Evolutionary conservation across 441 rosid species (phyloP), one percentile per base, ranked within the genome.

Genomic region (Gossypium aridum): DNA sequence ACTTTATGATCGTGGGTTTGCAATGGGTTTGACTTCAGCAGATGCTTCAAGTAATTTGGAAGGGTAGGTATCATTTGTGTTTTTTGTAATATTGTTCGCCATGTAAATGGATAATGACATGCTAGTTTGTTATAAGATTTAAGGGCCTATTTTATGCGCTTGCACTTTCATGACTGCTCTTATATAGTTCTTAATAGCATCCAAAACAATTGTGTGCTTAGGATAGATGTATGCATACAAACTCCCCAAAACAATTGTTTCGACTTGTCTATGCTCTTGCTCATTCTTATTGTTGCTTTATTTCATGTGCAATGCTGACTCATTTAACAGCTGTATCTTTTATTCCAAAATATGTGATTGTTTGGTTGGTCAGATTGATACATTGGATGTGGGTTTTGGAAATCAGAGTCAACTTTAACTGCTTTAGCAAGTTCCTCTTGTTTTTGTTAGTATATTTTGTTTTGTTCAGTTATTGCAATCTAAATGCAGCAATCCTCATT

Each of bases 1-100:
- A 57, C 91, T 90, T 73, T 96, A 96, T 89, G 95, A 96, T 75
- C 99, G 99, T 80, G 93, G 91, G 78, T 92, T 80, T 82, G 75
- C 91, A 25, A 71, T 92, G 75, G 97, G 98, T 74, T 89, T 96
- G 90, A 89, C 90, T 75, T 84, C 90, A 75, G 82, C 83, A 14
- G 85, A 78, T 87, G 92, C 86, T 73, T 79, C 87, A 63, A 86
- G 75, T 83, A 93, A 89, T 85, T 65, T 76, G 59, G 97, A 91
- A 80, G 88, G 96, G 99, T 93, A 90, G 81, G 63, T 75, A 47
- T 60, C 5, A 25, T 34, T 9, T 60, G n/a, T 2, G 23, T 17
- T 60, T 60, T 61, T 25, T 25, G 16, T 23, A 49, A 49, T 49
- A 49, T 49, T 68, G 60, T 68, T 51, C 17, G 1, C 72, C 72